These are phyloP conservation scores for Yamagishiella unicocca DNA, from an alignment of 139 green algal species.

Conservation along the genomic window DNA sequence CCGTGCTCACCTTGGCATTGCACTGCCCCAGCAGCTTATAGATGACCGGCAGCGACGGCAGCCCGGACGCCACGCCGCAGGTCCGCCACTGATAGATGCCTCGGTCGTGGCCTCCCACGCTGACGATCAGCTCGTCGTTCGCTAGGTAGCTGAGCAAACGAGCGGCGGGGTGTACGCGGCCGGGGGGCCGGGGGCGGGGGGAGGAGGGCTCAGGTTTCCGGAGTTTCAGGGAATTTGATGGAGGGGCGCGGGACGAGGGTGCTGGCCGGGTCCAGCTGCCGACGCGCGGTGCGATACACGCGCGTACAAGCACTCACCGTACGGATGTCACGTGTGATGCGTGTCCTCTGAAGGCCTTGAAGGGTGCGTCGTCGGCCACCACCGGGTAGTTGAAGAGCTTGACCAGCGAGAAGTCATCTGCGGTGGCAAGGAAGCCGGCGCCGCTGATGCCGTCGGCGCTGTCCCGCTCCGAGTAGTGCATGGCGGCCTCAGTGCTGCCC, in stretches of 20 bases:
- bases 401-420: constrained; percentile 68
- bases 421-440: constrained; percentile 64
- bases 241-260: no score
- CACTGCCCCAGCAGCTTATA: background rate
- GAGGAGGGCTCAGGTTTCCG: no score
- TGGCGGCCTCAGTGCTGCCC: constrained; percentile 23
- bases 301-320: constrained; percentile 41
- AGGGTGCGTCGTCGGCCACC: constrained; percentile 72
- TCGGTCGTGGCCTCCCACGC: constrained; percentile 63
- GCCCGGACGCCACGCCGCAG: constrained; percentile 18
- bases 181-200: no score
- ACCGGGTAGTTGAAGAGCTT: constrained; percentile 75
- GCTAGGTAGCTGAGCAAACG: constrained; percentile 32
- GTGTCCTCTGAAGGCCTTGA: constrained; percentile 70
- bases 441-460: constrained; percentile 56
- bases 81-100: constrained; percentile 70
- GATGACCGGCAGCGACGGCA: constrained; percentile 34
- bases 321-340: constrained; percentile 62
- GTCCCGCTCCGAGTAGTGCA: constrained; percentile 50
- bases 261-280: no score
- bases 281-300: no score
- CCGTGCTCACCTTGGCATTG: background rate
- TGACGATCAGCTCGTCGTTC: constrained; percentile 57
- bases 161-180: no score
- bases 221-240: no score